Conservation (phyloP, 495 filamentous ascomycete species). For the Pyrenopolyporus hunteri region DNA sequence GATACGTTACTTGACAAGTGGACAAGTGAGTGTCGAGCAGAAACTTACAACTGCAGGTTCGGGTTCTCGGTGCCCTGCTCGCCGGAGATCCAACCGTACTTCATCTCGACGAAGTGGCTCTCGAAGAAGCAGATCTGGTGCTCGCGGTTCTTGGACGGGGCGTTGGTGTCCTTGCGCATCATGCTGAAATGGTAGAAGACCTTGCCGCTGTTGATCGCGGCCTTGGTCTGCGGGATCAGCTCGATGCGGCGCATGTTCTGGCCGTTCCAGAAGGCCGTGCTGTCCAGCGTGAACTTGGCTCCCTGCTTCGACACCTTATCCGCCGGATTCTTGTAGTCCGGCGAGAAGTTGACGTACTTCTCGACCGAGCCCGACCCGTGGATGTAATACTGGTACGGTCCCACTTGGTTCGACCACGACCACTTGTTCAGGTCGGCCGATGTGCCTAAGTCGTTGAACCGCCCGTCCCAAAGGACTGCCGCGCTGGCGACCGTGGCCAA, state of each 20-base stretch:
- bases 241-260: slow-evolving; percentile 65
- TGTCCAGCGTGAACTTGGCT: slow-evolving; percentile 67
- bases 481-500: slow-evolving; percentile 36
- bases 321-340: slow-evolving; percentile 66
- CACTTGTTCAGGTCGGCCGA: slow-evolving; percentile 60
- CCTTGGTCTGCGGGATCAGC: slow-evolving; percentile 68
- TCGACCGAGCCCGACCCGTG: slow-evolving; percentile 61
- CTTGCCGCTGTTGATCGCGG: slow-evolving; percentile 62
- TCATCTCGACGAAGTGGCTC: slow-evolving; percentile 74
- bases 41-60: slow-evolving; percentile 49
- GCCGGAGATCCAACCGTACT: slow-evolving; percentile 69
- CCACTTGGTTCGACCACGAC: slow-evolving; percentile 70
- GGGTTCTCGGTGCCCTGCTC: slow-evolving; percentile 60
- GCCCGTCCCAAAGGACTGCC: slow-evolving; percentile 65
- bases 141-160: slow-evolving; percentile 63
- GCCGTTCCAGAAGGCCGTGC: slow-evolving; percentile 65
- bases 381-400: slow-evolving; percentile 77
- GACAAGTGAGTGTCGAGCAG: not conserved
- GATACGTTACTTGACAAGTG: not conserved
- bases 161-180: slow-evolving; percentile 58
- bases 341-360: slow-evolving; percentile 62
- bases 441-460: slow-evolving; percentile 62
- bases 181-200: slow-evolving; percentile 72
- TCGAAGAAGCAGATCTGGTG: slow-evolving; percentile 76
- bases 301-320: slow-evolving; percentile 63